Evolutionary conservation across 495 filamentous ascomycete genomes (phyloP).

Genomic region (Bacidia rubella): DNA sequence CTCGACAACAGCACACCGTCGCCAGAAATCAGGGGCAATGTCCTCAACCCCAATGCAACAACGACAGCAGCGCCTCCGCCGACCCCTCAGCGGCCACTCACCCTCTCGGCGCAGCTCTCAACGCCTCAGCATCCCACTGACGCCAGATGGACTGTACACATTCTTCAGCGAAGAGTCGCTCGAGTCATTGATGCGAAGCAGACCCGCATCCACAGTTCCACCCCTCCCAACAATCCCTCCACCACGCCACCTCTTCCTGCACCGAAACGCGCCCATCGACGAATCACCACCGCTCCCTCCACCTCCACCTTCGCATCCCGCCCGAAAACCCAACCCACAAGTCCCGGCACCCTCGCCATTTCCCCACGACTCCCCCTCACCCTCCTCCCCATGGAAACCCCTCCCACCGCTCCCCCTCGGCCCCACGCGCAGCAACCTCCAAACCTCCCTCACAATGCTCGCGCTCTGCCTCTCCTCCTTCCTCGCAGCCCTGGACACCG

Average conservation of each 20-base stretch:
- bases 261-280: background rate
- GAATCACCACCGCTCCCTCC: background rate
- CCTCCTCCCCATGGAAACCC: background rate
- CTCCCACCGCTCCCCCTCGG: no score
- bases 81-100: no score
- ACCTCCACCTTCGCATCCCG: background rate
- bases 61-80: no score
- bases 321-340: background rate
- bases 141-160: background rate
- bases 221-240: background rate
- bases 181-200: background rate
- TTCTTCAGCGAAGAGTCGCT: background rate
- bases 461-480: constrained; percentile 36
- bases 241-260: background rate
- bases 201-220: background rate
- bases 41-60: no score
- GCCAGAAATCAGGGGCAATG: no score
- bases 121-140: background rate
- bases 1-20: no score
- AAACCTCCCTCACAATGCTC: background rate
- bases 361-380: background rate
- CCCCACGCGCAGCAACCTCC: background rate
- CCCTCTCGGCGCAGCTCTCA: background rate
- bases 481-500: constrained; percentile 40
- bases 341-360: background rate